Base-by-base conservation (phyloP, 108 stramenopile species). In the Cylindrotheca closterium region DNA sequence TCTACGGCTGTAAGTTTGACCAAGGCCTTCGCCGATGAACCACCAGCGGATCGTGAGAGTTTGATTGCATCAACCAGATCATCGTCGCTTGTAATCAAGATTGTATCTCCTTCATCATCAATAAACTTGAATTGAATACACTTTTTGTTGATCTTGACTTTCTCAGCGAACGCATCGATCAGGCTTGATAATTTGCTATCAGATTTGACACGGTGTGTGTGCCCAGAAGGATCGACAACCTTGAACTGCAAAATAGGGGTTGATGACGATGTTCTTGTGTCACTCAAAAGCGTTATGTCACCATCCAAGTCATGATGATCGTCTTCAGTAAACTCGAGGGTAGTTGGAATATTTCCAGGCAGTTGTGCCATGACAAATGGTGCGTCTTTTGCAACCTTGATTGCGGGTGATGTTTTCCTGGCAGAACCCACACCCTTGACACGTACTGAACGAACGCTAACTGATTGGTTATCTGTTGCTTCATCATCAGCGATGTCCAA, bases 81-180 rank as follows among this genome's bases (percentile, higher is more conserved):
- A 25, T 87, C 89, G 57, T 96, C 88, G 47, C 74, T 82, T 22
- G 77, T 92, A 42, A 96, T 76, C 28, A 87, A 32, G 49, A 96
- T 87, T 51, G 78, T 78, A 74, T 96, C 95, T 10, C 92, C 90
- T 64, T 96, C 95, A 17, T 96, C 92, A 47, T 96, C 95, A 22
- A 81, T 60, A 63, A 91, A 96, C 60, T 90, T 83, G 31, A 96
- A 67, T n/a, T 62, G 51, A 31, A 89, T 62, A 23, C 50, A 21
- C 31, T 65, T 55, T 26, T 58, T 70, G 42, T 75, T 75, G n/a
- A 78, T 52, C 23, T 70, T 65, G 33, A 61, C 60, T 54, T 87
- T 89, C n/a, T 81, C 72, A 30, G 74, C 73, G 22, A 87, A 61
- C 2, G 67, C 70, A 46, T 65, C 61, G 0, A 68, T 28, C 15